These are phyloP conservation scores for Eucalyptus regnans DNA, from an alignment of 345 rosid species.

Conservation along the genomic window DNA sequence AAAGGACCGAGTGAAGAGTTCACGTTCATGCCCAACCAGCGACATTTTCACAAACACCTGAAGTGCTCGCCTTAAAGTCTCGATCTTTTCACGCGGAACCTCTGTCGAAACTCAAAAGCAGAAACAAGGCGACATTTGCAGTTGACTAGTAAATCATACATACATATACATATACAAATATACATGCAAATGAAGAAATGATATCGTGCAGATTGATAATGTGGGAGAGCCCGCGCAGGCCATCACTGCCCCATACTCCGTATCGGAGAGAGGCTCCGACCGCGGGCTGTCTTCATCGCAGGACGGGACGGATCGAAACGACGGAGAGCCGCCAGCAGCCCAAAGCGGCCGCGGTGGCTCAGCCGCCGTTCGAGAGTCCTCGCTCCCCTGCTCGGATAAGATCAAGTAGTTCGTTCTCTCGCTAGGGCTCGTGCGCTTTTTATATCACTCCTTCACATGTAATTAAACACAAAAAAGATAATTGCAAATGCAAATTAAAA, in stretches of 20 bases:
- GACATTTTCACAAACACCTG: background rate
- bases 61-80: background rate
- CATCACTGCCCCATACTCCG: constrained; percentile 37
- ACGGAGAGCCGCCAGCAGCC: constrained; percentile 44
- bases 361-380: constrained; percentile 1
- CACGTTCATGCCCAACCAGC: background rate
- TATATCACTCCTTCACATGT: background rate
- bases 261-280: constrained; percentile 31
- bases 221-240: constrained; percentile 45
- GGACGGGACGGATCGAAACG: constrained; percentile 6
- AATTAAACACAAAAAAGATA: background rate
- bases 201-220: background rate
- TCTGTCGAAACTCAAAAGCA: background rate
- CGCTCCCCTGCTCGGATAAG: constrained; percentile 63
- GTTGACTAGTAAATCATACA: background rate
- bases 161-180: background rate
- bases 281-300: constrained; percentile 80
- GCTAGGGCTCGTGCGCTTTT: background rate
- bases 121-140: background rate
- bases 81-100: background rate
- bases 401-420: constrained; percentile 38
- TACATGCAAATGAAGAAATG: background rate
- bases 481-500: background rate
- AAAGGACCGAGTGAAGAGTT: background rate
- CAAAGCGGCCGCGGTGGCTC: constrained; percentile 4